Evolutionary conservation across 148 eudicot species (phyloP).

Genomic region (Suaeda aralocaspica): DNA sequence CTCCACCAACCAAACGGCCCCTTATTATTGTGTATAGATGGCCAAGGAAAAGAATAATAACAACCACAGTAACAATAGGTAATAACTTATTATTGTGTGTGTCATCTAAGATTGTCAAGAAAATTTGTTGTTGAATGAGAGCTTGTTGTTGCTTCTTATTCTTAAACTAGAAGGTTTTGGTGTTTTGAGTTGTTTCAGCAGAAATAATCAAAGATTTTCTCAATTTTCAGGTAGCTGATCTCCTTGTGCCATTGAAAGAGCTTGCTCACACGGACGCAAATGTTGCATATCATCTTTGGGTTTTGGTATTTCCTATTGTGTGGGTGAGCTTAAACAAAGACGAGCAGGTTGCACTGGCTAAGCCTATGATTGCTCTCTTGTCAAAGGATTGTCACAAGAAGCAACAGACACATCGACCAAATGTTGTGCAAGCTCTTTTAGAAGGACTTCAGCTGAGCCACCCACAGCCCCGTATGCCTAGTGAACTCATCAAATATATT

Average conservation of each 20-base stretch:
- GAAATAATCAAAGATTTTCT: neutral
- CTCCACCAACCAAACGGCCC: too few relatives aligned
- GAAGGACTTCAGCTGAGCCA: slow-evolving; percentile 99
- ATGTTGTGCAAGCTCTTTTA: slow-evolving; percentile 95
- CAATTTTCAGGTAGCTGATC: slow-evolving; percentile 78
- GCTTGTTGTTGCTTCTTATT: neutral
- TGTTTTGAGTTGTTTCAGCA: neutral
- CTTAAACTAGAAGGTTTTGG: neutral
- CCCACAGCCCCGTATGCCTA: slow-evolving; percentile 99
- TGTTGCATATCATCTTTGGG: slow-evolving; percentile 99
- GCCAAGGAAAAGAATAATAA: too few relatives aligned
- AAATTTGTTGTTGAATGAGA: neutral
- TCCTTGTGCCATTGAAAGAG: slow-evolving; percentile 87
- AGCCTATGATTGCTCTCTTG: slow-evolving; percentile 86
- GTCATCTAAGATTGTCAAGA: neutral
- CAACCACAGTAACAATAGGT: neutral
- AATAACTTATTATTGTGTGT: neutral
- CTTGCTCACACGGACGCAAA: slow-evolving; percentile 98
- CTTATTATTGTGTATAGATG: too few relatives aligned
- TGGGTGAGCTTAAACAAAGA: slow-evolving; percentile 98
- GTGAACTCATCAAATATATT: slow-evolving; percentile 92
- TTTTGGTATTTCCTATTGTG: slow-evolving; percentile 94
- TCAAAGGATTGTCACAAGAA: slow-evolving; percentile 96
- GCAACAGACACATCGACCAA: slow-evolving; percentile 85
- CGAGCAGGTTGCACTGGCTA: slow-evolving; percentile 89